Evolutionary conservation across 306 rosid genomes (phyloP).

Genomic region (Cyamopsis tetragonoloba): DNA sequence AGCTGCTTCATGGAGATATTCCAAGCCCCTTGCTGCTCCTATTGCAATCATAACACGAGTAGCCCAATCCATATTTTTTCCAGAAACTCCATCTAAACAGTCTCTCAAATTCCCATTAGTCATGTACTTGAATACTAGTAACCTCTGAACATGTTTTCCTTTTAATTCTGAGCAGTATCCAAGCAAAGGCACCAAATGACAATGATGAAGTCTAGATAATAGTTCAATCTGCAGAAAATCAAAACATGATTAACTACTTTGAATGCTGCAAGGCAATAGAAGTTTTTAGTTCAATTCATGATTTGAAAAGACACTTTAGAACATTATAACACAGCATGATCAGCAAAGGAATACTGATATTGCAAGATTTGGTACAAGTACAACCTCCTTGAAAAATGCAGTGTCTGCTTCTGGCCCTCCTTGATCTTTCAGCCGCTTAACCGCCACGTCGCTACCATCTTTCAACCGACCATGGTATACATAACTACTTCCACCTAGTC

Average conservation of each 20-base stretch:
- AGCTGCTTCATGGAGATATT: constrained; percentile 98
- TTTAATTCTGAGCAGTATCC: constrained; percentile 85
- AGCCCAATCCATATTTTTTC: constrained; percentile 65
- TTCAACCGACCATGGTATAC: constrained; percentile 79
- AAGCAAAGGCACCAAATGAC: constrained; percentile 89
- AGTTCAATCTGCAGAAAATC: constrained; percentile 70
- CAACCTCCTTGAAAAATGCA: constrained; percentile 76
- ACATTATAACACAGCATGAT: neutral
- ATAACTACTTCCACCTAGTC: constrained; percentile 92
- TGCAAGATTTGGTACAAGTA: constrained; percentile 30
- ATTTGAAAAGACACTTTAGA: neutral
- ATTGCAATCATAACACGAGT: constrained; percentile 78
- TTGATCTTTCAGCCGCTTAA: constrained; percentile 74
- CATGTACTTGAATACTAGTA: constrained; percentile 82
- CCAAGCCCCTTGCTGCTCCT: constrained; percentile 97
- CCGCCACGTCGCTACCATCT: constrained; percentile 70
- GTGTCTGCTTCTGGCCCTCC: constrained; percentile 74
- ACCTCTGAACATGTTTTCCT: constrained; percentile 78
- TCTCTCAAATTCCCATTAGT: constrained; percentile 87
- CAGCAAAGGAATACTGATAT: constrained; percentile 26
- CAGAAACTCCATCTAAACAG: constrained; percentile 67
- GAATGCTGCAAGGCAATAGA: neutral
- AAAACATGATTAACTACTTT: neutral
- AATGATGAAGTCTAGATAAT: constrained; percentile 86
- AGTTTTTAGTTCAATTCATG: neutral